phyloP scores from a whole-genome alignment of 805 yeast genomes.

The Nakazawaea siamensis region DNA sequence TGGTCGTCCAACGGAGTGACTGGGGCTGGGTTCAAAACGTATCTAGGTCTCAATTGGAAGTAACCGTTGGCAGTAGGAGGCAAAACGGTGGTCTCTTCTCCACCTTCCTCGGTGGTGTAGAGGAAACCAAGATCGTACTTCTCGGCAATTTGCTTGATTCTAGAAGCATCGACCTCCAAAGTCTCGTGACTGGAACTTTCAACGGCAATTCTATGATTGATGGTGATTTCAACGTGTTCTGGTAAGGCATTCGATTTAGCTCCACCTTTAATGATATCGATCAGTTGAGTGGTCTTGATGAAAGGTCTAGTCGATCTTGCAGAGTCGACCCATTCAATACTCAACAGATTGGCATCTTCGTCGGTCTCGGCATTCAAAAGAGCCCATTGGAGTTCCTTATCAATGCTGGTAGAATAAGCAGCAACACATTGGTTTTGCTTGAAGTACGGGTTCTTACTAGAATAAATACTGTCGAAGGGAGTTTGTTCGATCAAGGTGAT shows the following conservation, averaged over 20 bases:
- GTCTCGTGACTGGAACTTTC: slow-evolving; percentile 41
- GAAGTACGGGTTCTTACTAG: slow-evolving; percentile 49
- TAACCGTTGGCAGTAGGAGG: slow-evolving; percentile 29
- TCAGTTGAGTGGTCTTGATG: slow-evolving; percentile 55
- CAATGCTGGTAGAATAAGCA: slow-evolving; percentile 29
- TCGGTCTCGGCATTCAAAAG: slow-evolving; percentile 29
- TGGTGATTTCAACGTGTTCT: slow-evolving; percentile 40
- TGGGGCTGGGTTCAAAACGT: slow-evolving; percentile 31
- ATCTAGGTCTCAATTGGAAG: slow-evolving; percentile 26
- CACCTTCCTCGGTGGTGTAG: slow-evolving; percentile 14
- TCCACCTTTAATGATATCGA: slow-evolving; percentile 64
- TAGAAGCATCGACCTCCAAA: slow-evolving; percentile 27
- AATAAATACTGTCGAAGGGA: slow-evolving; percentile 40
- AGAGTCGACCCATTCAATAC: slow-evolving; percentile 21
- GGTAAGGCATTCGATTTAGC: slow-evolving; percentile 69
- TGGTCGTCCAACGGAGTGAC: slow-evolving; percentile 26
- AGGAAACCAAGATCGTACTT: slow-evolving; percentile 41
- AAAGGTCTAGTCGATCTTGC: slow-evolving; percentile 26
- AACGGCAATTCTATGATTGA: slow-evolving; percentile 57
- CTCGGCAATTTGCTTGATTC: slow-evolving; percentile 34
- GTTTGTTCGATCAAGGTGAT: slow-evolving; percentile 44
- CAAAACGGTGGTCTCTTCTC: slow-evolving; percentile 15
- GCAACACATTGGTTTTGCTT: slow-evolving; percentile 60
- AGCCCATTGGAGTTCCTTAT: slow-evolving; percentile 17
- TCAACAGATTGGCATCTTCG: slow-evolving; percentile 24